Evolutionary conservation across 1,139 yeast genomes (phyloP).

Genomic region (Suhomyces kunorum): DNA sequence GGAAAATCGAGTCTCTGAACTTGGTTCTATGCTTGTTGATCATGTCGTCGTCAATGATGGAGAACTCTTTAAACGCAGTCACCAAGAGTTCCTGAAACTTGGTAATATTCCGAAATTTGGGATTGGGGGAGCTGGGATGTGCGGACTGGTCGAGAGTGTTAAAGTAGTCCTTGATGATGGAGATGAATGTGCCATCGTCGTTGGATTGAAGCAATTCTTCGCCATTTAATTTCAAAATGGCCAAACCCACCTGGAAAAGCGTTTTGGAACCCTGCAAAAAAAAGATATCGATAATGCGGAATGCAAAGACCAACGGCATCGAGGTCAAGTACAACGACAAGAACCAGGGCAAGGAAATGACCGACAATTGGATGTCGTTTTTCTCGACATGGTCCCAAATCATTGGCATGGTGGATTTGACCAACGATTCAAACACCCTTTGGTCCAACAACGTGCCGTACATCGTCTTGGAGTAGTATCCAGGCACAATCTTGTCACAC

Average conservation of each 20-base stretch:
- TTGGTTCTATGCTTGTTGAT: constrained; percentile 69
- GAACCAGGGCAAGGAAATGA: constrained; percentile 96
- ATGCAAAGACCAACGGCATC: constrained; percentile 93
- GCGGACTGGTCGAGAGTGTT: constrained; percentile 76
- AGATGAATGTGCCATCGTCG: constrained; percentile 92
- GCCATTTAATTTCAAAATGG: constrained; percentile 82
- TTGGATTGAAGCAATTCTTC: constrained; percentile 75
- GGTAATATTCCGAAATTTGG: constrained; percentile 66
- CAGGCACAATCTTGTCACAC: constrained; percentile 87
- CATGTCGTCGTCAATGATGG: constrained; percentile 72
- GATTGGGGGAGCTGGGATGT: constrained; percentile 70
- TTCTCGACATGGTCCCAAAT: constrained; percentile 79
- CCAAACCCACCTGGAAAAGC: constrained; percentile 89
- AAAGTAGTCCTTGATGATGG: constrained; percentile 81
- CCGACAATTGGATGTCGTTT: constrained; percentile 89
- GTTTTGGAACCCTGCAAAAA: constrained; percentile 89
- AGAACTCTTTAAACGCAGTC: constrained; percentile 89
- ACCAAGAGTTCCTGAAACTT: constrained; percentile 89
- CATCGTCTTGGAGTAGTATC: constrained; percentile 97
- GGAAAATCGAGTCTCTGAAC: constrained; percentile 75
- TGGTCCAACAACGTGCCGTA: constrained; percentile 95
- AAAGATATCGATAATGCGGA: constrained; percentile 86
- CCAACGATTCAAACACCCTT: constrained; percentile 86
- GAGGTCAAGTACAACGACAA: constrained; percentile 84
- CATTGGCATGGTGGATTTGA: constrained; percentile 85